Percentiles rank a stretch among this genome's conserved stretches.
These are phyloP conservation scores for Arabidopsis arenosa DNA, from an alignment of 345 rosid genomes.

Conservation along the genomic window DNA sequence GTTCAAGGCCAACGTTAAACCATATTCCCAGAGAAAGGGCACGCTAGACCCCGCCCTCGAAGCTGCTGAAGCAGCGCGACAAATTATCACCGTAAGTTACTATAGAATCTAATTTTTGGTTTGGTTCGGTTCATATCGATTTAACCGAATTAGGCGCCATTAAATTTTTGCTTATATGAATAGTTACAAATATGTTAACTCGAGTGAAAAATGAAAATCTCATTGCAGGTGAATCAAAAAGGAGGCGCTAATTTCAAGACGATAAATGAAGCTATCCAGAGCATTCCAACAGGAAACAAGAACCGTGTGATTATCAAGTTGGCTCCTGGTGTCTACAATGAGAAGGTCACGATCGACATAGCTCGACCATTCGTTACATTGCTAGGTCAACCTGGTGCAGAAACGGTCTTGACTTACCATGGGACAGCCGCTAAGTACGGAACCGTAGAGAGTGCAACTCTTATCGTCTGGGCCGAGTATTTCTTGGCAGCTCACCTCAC, in stretches of 20 bases:
- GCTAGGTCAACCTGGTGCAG: conserved; percentile 51
- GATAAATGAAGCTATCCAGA: conserved; percentile 54
- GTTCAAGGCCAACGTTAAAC: conserved; percentile 50
- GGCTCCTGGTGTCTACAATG: conserved; percentile 56
- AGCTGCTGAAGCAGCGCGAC: conserved; percentile 48
- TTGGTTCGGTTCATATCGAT: conserved; percentile 35
- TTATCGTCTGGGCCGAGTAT: conserved; percentile 38
- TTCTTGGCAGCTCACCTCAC: conserved; percentile 44
- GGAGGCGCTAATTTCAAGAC: conserved; percentile 54
- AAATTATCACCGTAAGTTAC: conserved; percentile 47
- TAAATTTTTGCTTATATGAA: neutral
- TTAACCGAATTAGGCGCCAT: conserved; percentile 43
- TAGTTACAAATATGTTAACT: neutral
- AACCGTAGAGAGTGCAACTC: conserved; percentile 47
- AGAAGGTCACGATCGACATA: conserved; percentile 57
- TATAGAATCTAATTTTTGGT: conserved; percentile 38
- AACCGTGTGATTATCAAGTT: conserved; percentile 60
- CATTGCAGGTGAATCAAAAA: conserved; percentile 34
- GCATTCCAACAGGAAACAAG: conserved; percentile 57
- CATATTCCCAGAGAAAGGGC: conserved; percentile 38
- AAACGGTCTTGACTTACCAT: conserved; percentile 44
- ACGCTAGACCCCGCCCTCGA: conserved; percentile 51
- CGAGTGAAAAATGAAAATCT: neutral
- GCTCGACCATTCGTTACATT: conserved; percentile 59
- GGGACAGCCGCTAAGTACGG: conserved; percentile 62